Evolutionary conservation across 768 basidiomycete genomes (phyloP).

Genomic region (Tricholoma terreum): DNA sequence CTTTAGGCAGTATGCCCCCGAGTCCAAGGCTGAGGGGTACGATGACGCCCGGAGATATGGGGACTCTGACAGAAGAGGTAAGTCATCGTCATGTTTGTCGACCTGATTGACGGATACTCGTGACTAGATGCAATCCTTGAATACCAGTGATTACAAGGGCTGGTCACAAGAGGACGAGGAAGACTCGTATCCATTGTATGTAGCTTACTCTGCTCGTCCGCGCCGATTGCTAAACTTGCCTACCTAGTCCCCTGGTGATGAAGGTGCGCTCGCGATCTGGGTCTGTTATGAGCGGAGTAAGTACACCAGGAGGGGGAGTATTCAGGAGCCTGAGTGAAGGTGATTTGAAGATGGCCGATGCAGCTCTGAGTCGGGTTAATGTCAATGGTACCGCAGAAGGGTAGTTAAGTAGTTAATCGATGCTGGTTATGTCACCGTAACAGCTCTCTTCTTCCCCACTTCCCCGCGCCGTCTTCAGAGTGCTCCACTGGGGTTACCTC

Average conservation of each 20-base stretch:
- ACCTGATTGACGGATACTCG: neutral
- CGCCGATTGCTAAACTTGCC: conserved; percentile 8
- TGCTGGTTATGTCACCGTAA: too few species aligned
- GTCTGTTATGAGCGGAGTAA: conserved; percentile 65
- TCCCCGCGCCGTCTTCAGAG: too few species aligned
- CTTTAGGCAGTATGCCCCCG: conserved; percentile 77
- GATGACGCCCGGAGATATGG: conserved; percentile 92
- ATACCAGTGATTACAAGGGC: conserved; percentile 84
- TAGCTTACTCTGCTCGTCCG: conserved; percentile 18
- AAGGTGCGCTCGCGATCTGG: conserved; percentile 82
- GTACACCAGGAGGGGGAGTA: conserved; percentile 83
- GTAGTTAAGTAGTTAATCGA: too few species aligned
- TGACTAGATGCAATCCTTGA: conserved; percentile 76
- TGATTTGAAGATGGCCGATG: conserved; percentile 85
- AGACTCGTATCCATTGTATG: conserved; percentile 86
- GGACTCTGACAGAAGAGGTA: conserved; percentile 85
- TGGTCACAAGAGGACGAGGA: conserved; percentile 77
- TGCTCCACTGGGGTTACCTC: too few species aligned
- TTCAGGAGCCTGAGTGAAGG: conserved; percentile 82
- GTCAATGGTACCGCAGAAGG: neutral
- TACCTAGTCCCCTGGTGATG: conserved; percentile 89
- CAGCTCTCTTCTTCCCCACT: too few species aligned
- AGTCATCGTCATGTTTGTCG: conserved; percentile 11
- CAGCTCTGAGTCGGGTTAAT: conserved; percentile 64
- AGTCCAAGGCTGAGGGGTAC: conserved; percentile 83